Evolutionary conservation across 2,329 filamentous ascomycete species (phyloP).

Genomic region (Cercospora berteroae): DNA sequence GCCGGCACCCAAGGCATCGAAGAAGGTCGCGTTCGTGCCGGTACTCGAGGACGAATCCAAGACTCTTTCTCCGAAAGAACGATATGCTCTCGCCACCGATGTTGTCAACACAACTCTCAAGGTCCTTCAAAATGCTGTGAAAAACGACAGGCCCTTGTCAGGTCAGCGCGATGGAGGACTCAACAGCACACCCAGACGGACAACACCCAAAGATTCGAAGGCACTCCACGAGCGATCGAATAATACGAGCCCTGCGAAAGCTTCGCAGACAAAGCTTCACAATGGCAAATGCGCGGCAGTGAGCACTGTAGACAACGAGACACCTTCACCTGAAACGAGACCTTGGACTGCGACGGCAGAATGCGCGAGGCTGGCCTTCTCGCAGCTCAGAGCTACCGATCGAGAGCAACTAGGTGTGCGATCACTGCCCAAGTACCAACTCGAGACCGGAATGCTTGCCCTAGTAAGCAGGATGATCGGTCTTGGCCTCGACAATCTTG

Average conservation of each 20-base stretch:
- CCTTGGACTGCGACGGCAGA: conserved; percentile 55
- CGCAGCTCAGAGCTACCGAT: conserved; percentile 60
- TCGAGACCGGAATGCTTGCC: conserved; percentile 71
- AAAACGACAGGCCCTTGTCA: conserved; percentile 36
- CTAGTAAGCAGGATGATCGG: conserved; percentile 65
- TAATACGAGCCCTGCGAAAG: conserved; percentile 47
- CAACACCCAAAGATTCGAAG: conserved; percentile 18
- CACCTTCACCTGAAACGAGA: background rate
- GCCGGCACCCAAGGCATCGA: conserved; percentile 12
- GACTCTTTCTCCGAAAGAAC: conserved; percentile 57
- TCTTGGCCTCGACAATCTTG: conserved; percentile 64
- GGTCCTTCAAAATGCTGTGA: conserved; percentile 65
- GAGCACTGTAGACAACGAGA: background rate
- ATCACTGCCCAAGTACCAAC: conserved; percentile 61
- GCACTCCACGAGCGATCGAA: conserved; percentile 46
- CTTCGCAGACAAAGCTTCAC: background rate
- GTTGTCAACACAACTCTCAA: conserved; percentile 70
- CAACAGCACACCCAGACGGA: background rate
- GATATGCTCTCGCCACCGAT: conserved; percentile 67
- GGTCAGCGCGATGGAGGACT: background rate
- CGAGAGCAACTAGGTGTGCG: conserved; percentile 51
- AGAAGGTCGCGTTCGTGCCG: conserved; percentile 33
- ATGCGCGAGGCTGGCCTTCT: conserved; percentile 67
- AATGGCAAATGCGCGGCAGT: background rate
- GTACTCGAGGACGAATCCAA: conserved; percentile 39